These are phyloP conservation scores for Phellinidium pouzarii DNA, from an alignment of 1,284 basidiomycete genomes.

Conservation along the genomic window DNA sequence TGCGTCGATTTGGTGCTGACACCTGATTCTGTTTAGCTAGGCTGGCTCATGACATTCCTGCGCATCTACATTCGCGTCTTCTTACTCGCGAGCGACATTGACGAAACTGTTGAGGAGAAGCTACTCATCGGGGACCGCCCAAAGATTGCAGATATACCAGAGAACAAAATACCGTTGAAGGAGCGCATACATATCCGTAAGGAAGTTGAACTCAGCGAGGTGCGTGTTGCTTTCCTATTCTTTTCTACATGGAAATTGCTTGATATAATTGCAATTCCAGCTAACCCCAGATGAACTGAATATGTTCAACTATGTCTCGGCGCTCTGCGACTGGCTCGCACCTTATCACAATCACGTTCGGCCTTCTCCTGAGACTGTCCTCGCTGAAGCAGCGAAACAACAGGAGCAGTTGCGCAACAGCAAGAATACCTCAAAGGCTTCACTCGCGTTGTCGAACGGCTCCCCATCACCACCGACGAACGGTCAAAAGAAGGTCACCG, in stretches of 20 bases:
- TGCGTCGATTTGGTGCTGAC: constrained; percentile 18
- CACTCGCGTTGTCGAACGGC: constrained; percentile 42
- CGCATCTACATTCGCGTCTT: constrained; percentile 71
- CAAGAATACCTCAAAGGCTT: constrained; percentile 40
- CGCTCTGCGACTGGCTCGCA: constrained; percentile 65
- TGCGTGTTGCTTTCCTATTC: constrained; percentile 24
- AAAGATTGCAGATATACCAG: constrained; percentile 49
- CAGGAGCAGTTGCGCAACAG: constrained; percentile 58
- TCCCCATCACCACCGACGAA: constrained; percentile 30
- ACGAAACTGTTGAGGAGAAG: constrained; percentile 71
- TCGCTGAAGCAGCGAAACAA: constrained; percentile 66
- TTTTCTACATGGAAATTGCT: constrained; percentile 8
- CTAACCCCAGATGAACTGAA: constrained; percentile 54
- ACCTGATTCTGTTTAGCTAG: constrained; percentile 35
- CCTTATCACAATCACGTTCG: constrained; percentile 67
- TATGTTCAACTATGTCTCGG: constrained; percentile 51
- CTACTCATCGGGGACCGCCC: constrained; percentile 72
- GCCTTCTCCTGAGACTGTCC: constrained; percentile 57
- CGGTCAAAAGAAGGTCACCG: constrained; percentile 49
- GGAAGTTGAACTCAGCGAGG: constrained; percentile 51
- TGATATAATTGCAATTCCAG: constrained; percentile 30
- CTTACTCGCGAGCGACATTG: constrained; percentile 69
- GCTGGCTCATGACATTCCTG: constrained; percentile 66
- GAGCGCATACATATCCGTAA: constrained; percentile 47
- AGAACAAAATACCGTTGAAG: constrained; percentile 43